A percentile compares a stretch with the other conserved stretches of the same genome.
phyloP scores from a whole-genome alignment of 2,329 filamentous ascomycete species.

The Zymoseptoria passerinii region DNA sequence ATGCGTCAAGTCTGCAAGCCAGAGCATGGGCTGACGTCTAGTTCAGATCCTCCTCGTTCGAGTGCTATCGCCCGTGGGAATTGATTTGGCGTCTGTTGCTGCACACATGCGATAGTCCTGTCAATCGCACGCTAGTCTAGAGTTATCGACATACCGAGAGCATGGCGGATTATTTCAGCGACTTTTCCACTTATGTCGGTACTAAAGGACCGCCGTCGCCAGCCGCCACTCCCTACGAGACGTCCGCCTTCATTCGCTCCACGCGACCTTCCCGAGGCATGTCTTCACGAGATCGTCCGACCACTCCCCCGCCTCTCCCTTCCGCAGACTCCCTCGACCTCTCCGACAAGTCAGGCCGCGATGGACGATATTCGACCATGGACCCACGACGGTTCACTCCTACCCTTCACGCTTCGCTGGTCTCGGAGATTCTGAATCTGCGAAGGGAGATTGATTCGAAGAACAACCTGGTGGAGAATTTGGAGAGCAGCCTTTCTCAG shows the following conservation, averaged over 20 bases:
- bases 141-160: neutral
- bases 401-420: slow-evolving; percentile 85
- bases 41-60: neutral
- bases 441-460: slow-evolving; percentile 88
- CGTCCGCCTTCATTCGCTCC: slow-evolving; percentile 46
- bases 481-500: slow-evolving; percentile 67
- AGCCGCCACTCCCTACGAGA: slow-evolving; percentile 62
- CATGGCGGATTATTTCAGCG: slow-evolving; percentile 40
- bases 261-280: slow-evolving; percentile 51
- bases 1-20: neutral
- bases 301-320: slow-evolving; percentile 51
- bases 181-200: slow-evolving; percentile 38
- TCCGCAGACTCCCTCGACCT: slow-evolving; percentile 33
- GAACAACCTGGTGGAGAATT: slow-evolving; percentile 70
- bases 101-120: too few relatives aligned
- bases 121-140: too few relatives aligned
- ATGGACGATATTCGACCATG: slow-evolving; percentile 55
- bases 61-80: neutral
- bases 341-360: slow-evolving; percentile 34
- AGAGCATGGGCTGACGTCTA: neutral
- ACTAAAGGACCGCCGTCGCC: slow-evolving; percentile 60
- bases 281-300: slow-evolving; percentile 58
- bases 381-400: slow-evolving; percentile 92
- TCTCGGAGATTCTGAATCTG: slow-evolving; percentile 84
- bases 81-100: too few relatives aligned